Percentiles rank a stretch among this genome's conserved stretches.
These are phyloP conservation scores for Allodekkera sacchari DNA, from an alignment of 805 yeast genomes.

Conservation along the genomic window DNA sequence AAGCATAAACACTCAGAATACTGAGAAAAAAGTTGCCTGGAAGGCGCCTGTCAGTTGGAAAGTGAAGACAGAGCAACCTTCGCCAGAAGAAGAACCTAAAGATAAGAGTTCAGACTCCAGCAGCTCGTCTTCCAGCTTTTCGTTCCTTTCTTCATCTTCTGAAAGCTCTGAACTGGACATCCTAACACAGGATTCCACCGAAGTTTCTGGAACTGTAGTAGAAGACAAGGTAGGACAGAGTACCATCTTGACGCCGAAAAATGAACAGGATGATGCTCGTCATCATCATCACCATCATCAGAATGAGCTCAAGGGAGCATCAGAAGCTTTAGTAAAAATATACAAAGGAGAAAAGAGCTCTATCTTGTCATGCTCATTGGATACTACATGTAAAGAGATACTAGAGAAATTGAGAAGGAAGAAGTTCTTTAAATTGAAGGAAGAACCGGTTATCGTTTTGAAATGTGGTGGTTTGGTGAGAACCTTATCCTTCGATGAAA, in stretches of 20 bases:
- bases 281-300: slow-evolving; percentile 6
- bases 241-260: neutral
- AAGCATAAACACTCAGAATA: slow-evolving; percentile 9
- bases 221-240: too few relatives aligned
- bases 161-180: too few relatives aligned
- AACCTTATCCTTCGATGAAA: slow-evolving; percentile 61
- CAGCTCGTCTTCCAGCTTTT: slow-evolving; percentile 1
- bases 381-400: slow-evolving; percentile 69
- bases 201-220: too few relatives aligned
- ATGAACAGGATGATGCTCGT: neutral
- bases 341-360: slow-evolving; percentile 77
- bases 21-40: slow-evolving; percentile 28
- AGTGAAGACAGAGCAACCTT: slow-evolving; percentile 28
- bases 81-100: slow-evolving; percentile 1
- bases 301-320: slow-evolving; percentile 23
- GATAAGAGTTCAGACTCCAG: slow-evolving; percentile 5
- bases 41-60: slow-evolving; percentile 58
- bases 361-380: slow-evolving; percentile 70
- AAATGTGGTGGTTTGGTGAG: slow-evolving; percentile 72
- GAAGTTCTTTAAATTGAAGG: slow-evolving; percentile 60
- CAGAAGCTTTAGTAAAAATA: slow-evolving; percentile 46
- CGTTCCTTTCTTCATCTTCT: slow-evolving; percentile 1
- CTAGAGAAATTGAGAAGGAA: slow-evolving; percentile 66
- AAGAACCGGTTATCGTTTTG: slow-evolving; percentile 69
- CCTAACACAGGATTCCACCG: too few relatives aligned